phyloP scores from a whole-genome alignment of 2,329 filamentous ascomycete species.

The Neopestalotiopsis sp. region DNA sequence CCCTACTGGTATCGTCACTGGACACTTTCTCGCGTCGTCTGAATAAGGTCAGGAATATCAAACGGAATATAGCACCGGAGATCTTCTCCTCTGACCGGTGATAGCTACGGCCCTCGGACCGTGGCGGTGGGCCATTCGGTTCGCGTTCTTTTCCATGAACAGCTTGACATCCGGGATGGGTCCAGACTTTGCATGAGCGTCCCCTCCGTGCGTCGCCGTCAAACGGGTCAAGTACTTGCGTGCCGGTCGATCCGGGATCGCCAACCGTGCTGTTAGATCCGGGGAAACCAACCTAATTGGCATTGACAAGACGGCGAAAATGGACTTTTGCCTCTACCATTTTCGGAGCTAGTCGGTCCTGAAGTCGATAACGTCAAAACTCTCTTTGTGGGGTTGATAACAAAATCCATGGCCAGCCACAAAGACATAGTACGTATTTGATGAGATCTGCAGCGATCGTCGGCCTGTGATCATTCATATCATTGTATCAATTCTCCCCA shows the following conservation, averaged over 20 bases:
- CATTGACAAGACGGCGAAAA: background rate
- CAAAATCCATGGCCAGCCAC: background rate
- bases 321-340: background rate
- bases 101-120: background rate
- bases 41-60: background rate
- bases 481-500: background rate
- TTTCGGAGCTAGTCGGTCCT: background rate
- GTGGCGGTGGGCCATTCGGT: background rate
- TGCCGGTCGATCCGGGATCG: slow-evolving; percentile 15
- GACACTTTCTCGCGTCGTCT: background rate
- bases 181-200: background rate
- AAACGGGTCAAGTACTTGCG: background rate
- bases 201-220: background rate
- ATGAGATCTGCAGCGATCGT: background rate
- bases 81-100: background rate
- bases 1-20: background rate
- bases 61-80: background rate
- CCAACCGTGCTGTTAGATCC: slow-evolving; percentile 8
- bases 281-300: slow-evolving; percentile 11
- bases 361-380: slow-evolving; percentile 9
- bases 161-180: background rate
- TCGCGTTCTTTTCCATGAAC: background rate
- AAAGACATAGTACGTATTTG: background rate
- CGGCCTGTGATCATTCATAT: background rate
- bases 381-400: slow-evolving; percentile 12